A percentile compares a stretch with the other conserved stretches of the same genome.
Evolutionary conservation across 352 stramenopile species (phyloP).

Genomic region (Bremia lactucae): DNA sequence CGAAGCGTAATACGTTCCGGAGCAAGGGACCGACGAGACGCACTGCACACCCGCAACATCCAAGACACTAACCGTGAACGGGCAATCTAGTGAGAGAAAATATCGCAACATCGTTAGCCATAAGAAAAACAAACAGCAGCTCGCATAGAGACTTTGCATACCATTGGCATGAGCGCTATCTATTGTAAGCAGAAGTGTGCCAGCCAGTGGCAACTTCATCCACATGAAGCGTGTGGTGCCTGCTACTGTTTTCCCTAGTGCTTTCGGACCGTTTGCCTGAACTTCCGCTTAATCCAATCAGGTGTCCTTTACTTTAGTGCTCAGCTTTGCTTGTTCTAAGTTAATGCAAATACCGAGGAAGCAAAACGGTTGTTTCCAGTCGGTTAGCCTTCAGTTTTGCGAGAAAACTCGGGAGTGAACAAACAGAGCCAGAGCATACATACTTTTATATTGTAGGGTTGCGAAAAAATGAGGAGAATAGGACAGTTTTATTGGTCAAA

Average conservation of each 20-base stretch:
- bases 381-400: constrained; percentile 27
- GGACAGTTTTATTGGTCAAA: constrained; percentile 3
- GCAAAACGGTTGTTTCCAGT: constrained; percentile 15
- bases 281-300: constrained; percentile 5
- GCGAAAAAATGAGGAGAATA: constrained; percentile 7
- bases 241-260: constrained; percentile 2
- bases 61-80: constrained; percentile 54
- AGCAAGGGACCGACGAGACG: constrained; percentile 40
- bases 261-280: constrained; percentile 1
- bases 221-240: constrained; percentile 15
- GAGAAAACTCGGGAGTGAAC: constrained; percentile 23
- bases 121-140: neutral
- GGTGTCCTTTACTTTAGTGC: constrained; percentile 1
- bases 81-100: constrained; percentile 26
- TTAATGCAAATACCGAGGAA: constrained; percentile 27
- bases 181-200: constrained; percentile 10
- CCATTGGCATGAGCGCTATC: constrained; percentile 1
- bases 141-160: constrained; percentile 2
- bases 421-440: constrained; percentile 8
- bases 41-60: constrained; percentile 47
- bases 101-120: constrained; percentile 1
- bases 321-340: neutral
- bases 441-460: constrained; percentile 9
- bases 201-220: constrained; percentile 12
- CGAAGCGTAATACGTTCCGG: constrained; percentile 40